A percentile compares a stretch with the other conserved stretches of the same genome.
These are phyloP conservation scores for Pichia occidentalis DNA, from an alignment of 805 yeast genomes.

Conservation along the genomic window DNA sequence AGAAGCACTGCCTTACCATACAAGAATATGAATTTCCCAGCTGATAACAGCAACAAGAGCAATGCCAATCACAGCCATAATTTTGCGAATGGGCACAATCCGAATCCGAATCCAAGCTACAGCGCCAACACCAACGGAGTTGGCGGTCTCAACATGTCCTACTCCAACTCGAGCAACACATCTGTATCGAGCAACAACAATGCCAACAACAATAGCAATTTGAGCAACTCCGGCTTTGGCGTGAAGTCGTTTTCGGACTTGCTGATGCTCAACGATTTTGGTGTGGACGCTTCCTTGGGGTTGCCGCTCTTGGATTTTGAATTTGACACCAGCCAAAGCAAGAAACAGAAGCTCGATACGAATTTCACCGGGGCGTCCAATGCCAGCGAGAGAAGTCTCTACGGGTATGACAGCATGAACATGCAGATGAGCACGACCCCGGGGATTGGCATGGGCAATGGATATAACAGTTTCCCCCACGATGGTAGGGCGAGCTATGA, in stretches of 20 bases:
- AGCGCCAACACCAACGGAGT: too few relatives aligned
- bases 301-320: conserved; percentile 56
- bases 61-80: too few relatives aligned
- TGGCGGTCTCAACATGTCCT: conserved; percentile 1
- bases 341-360: conserved; percentile 10
- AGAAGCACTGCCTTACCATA: too few relatives aligned
- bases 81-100: too few relatives aligned
- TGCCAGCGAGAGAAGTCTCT: neutral
- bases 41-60: too few relatives aligned
- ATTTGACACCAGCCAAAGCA: conserved; percentile 19
- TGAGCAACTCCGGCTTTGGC: neutral
- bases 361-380: neutral
- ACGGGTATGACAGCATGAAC: neutral
- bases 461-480: neutral
- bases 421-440: too few relatives aligned
- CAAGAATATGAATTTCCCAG: too few relatives aligned
- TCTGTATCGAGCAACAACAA: neutral
- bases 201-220: conserved; percentile 2
- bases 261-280: conserved; percentile 45
- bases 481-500: neutral
- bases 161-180: conserved; percentile 14
- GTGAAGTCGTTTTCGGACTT: conserved; percentile 27
- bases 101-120: too few relatives aligned
- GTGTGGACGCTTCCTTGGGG: conserved; percentile 79
- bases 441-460: neutral